phyloP scores from a whole-genome alignment of 192 early-diverging fungal genomes.

The Coemansia guatemalensis region DNA sequence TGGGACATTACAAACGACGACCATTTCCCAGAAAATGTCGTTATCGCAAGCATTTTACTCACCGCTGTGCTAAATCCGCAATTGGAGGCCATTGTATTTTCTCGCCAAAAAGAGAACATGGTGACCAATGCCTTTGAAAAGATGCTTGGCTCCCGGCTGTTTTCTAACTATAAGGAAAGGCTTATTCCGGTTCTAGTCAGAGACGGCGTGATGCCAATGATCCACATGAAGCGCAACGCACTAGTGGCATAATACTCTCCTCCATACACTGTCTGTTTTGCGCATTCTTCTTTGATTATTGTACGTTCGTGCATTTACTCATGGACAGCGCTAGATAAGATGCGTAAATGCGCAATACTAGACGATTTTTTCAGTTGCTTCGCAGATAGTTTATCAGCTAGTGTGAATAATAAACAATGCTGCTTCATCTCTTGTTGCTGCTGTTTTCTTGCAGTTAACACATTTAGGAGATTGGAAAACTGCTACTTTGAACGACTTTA shows the following conservation, averaged over 20 bases:
- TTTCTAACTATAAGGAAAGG: background rate
- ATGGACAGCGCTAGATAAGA: too few relatives aligned
- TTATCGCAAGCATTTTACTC: constrained; percentile 1
- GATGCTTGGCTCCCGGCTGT: background rate
- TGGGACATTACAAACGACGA: constrained; percentile 5
- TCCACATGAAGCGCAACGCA: background rate
- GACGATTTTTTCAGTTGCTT: too few relatives aligned
- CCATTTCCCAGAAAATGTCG: background rate
- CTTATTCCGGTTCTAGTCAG: background rate
- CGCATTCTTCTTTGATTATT: too few relatives aligned
- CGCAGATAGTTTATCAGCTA: too few relatives aligned
- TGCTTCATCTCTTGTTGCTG: too few relatives aligned
- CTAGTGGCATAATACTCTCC: background rate
- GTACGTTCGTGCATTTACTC: too few relatives aligned
- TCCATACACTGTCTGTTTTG: too few relatives aligned
- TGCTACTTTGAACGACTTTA: too few relatives aligned
- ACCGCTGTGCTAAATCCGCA: background rate
- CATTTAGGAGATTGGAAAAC: too few relatives aligned
- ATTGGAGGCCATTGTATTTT: constrained; percentile 1
- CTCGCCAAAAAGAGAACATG: background rate
- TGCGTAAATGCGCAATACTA: too few relatives aligned
- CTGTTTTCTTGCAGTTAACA: too few relatives aligned
- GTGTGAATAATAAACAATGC: too few relatives aligned
- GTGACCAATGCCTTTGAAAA: background rate
- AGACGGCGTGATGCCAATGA: background rate